phyloP scores from a whole-genome alignment of 78 protist species.

The Dictyostelium capitatum region DNA sequence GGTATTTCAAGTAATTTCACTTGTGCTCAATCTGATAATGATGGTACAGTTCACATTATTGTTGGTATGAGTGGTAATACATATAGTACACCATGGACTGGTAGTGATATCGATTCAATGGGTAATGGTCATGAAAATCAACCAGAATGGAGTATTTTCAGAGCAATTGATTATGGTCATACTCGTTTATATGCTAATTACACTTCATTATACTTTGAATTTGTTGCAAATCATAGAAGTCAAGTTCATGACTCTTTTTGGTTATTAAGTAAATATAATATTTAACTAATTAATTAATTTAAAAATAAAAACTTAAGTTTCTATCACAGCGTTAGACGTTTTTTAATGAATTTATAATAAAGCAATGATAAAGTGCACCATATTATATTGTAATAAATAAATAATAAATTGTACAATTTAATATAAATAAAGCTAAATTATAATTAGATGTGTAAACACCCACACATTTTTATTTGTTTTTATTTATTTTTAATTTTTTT shows the following conservation, averaged over 20 bases:
- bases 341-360: too few relatives aligned
- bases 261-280: constrained; percentile 31
- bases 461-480: too few relatives aligned
- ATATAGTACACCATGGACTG: constrained; percentile 33
- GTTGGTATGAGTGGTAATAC: constrained; percentile 78
- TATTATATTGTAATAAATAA: too few relatives aligned
- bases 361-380: too few relatives aligned
- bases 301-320: too few relatives aligned
- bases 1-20: constrained; percentile 27
- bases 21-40: constrained; percentile 47
- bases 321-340: too few relatives aligned
- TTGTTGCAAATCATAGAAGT: constrained; percentile 59
- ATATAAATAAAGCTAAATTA: too few relatives aligned
- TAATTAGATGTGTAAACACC: too few relatives aligned
- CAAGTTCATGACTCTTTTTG: constrained; percentile 68
- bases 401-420: too few relatives aligned
- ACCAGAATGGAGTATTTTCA: constrained; percentile 58
- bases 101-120: not conserved
- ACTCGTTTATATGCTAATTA: constrained; percentile 62
- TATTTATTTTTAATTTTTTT: too few relatives aligned
- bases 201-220: constrained; percentile 51
- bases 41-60: constrained; percentile 80
- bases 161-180: constrained; percentile 69
- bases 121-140: constrained; percentile 63
- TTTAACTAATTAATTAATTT: not conserved